Percentiles rank a stretch among this genome's conserved stretches.
phyloP scores from a whole-genome alignment of 441 rosid species.

The Pelargonium cotyledonis region DNA sequence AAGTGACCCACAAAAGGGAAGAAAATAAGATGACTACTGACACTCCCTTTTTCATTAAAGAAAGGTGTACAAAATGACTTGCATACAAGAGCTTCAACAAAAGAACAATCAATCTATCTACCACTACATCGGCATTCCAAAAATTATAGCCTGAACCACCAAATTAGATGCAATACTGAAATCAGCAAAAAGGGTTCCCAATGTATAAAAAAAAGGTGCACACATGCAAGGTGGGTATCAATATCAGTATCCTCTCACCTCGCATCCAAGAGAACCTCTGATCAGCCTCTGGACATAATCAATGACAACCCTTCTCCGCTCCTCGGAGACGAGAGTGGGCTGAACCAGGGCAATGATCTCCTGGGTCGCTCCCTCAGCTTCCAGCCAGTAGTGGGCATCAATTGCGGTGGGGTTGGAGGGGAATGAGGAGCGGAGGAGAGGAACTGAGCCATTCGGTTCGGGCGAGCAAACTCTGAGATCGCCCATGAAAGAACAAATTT shows the following conservation, averaged over 20 bases:
- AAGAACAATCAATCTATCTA: neutral
- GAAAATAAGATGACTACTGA: neutral
- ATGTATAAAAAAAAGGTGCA: no score
- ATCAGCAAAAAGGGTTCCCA: no score
- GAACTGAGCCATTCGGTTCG: conserved; percentile 35
- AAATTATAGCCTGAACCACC: neutral
- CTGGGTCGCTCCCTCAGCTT: conserved; percentile 59
- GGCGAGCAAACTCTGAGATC: conserved; percentile 61
- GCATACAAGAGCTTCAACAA: neutral
- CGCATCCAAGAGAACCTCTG: conserved; percentile 43
- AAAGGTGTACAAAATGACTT: neutral
- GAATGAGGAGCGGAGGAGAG: conserved; percentile 23
- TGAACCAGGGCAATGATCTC: conserved; percentile 62
- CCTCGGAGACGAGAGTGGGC: conserved; percentile 62
- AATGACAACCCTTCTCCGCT: conserved; percentile 65
- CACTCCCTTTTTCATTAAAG: neutral
- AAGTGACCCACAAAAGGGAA: neutral
- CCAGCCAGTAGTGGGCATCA: conserved; percentile 42
- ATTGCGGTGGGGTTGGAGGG: conserved; percentile 30
- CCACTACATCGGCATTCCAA: neutral
- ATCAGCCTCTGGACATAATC: conserved; percentile 63
- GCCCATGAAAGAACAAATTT: conserved; percentile 40
- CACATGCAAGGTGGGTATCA: neutral
- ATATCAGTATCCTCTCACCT: conserved; percentile 33
- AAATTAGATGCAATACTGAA: no score